Percentiles rank a stretch among this genome's conserved stretches.
Evolutionary conservation across 2,329 filamentous ascomycete genomes (phyloP).

Genomic region (Penicillium sp.): DNA sequence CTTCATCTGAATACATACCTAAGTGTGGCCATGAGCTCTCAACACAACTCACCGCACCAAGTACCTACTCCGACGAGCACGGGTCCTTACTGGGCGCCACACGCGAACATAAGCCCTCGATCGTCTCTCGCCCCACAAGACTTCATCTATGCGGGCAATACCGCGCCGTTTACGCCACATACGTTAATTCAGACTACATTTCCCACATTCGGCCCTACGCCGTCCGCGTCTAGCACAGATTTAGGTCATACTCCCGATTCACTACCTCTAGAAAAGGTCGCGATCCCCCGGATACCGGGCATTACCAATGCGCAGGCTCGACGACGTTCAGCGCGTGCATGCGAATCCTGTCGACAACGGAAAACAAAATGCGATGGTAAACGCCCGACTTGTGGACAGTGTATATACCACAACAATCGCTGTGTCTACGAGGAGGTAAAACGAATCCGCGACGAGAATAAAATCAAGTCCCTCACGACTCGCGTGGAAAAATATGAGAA

Average conservation of each 20-base stretch:
- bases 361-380: slow-evolving; percentile 39
- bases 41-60: neutral
- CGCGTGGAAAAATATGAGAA: slow-evolving; percentile 31
- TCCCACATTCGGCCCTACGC: neutral
- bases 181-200: neutral
- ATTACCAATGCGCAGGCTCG: slow-evolving; percentile 17
- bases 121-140: neutral
- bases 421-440: slow-evolving; percentile 38
- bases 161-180: neutral
- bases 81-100: neutral
- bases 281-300: slow-evolving; percentile 29
- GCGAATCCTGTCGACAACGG: slow-evolving; percentile 37
- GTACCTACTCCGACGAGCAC: neutral
- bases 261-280: slow-evolving; percentile 22
- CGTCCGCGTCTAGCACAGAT: neutral
- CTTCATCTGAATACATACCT: neutral
- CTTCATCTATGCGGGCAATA: neutral
- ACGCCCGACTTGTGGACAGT: slow-evolving; percentile 31
- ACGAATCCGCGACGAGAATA: slow-evolving; percentile 37
- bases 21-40: neutral
- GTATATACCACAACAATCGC: slow-evolving; percentile 22
- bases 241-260: neutral
- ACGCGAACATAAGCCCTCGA: neutral
- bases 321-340: slow-evolving; percentile 34
- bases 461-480: slow-evolving; percentile 24